Evolutionary conservation across 305 asterid species (phyloP).

Genomic region (Solanum chacoense): DNA sequence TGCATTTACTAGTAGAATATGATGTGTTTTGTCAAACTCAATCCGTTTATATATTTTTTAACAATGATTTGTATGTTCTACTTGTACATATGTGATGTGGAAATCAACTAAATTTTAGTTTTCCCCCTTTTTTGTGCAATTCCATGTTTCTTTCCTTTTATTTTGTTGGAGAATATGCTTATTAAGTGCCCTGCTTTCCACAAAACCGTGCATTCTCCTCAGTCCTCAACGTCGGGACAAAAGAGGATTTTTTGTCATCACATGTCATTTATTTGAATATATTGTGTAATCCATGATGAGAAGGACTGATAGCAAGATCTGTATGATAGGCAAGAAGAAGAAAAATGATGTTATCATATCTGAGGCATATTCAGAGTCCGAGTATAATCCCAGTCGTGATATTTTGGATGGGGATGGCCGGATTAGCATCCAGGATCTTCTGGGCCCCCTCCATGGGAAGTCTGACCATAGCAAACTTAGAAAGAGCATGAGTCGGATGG

Average conservation of each 20-base stretch:
- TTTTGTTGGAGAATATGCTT: neutral
- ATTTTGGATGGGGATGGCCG: slow-evolving; percentile 60
- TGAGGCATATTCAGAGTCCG: slow-evolving; percentile 95
- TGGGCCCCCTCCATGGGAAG: slow-evolving; percentile 58
- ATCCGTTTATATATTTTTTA: neutral
- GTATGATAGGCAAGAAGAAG: slow-evolving; percentile 42
- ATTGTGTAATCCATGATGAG: neutral
- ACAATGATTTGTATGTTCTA: neutral
- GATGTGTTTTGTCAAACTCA: neutral
- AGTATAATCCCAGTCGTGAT: slow-evolving; percentile 68
- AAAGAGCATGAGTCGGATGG: slow-evolving; percentile 38
- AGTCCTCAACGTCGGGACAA: neutral
- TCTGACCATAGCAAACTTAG: slow-evolving; percentile 47
- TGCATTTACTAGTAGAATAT: neutral
- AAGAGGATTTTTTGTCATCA: neutral
- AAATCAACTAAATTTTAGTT: neutral
- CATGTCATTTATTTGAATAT: neutral
- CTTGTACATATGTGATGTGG: neutral
- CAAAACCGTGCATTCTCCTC: neutral
- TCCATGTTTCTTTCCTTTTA: neutral
- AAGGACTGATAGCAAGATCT: slow-evolving; percentile 6
- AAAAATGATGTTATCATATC: slow-evolving; percentile 39
- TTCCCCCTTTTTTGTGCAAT: neutral
- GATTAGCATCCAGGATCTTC: slow-evolving; percentile 61
- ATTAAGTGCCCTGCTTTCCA: neutral